Evolutionary conservation across 331 rosid species (phyloP).

Genomic region (Malus hybrid): DNA sequence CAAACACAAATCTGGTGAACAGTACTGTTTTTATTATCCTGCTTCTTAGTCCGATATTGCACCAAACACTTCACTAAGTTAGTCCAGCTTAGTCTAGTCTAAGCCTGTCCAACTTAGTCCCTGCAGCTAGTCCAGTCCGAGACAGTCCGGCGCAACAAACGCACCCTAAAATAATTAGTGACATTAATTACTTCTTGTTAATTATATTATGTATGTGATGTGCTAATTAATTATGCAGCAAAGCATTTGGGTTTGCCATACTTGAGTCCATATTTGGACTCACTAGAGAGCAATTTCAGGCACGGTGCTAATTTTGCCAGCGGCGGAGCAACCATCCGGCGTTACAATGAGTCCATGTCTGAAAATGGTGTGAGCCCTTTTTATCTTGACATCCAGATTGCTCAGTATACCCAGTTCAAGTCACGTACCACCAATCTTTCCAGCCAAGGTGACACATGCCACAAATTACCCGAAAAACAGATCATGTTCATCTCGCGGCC

Average conservation of each 20-base stretch:
- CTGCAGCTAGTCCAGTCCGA: too few species aligned
- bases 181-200: neutral
- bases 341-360: conserved; percentile 45
- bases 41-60: too few species aligned
- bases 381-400: conserved; percentile 55
- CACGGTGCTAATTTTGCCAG: conserved; percentile 83
- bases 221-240: conserved; percentile 29
- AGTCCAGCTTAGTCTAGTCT: too few species aligned
- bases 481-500: too few species aligned
- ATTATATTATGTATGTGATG: too few species aligned
- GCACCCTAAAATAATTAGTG: too few species aligned
- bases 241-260: conserved; percentile 41
- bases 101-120: too few species aligned
- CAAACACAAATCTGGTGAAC: too few species aligned
- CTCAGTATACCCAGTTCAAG: conserved; percentile 54
- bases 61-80: too few species aligned
- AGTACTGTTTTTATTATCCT: too few species aligned
- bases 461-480: too few species aligned
- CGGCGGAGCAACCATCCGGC: conserved; percentile 58
- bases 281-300: conserved; percentile 59
- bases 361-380: conserved; percentile 56
- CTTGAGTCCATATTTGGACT: conserved; percentile 59
- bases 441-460: conserved; percentile 28
- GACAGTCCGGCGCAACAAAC: too few species aligned
- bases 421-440: conserved; percentile 41